Evolutionary conservation across 441 rosid genomes (phyloP).

Genomic region (Oxalis stricta): DNA sequence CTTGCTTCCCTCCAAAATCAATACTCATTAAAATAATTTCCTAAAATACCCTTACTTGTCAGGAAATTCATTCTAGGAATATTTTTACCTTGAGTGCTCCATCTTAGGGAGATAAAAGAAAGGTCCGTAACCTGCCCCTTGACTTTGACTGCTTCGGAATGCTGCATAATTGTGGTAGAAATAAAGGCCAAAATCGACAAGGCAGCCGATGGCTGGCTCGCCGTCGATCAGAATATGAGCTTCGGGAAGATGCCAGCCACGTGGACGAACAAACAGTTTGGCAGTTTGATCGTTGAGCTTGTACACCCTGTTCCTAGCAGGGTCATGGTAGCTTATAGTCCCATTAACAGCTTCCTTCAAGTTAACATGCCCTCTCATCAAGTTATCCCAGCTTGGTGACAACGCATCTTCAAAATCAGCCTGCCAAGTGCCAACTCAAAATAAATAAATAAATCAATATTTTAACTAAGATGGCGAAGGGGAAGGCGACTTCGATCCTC

Average conservation of each 20-base stretch:
- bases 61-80: too few relatives aligned
- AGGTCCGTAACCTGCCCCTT: conserved; percentile 75
- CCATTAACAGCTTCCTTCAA: conserved; percentile 82
- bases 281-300: conserved; percentile 73
- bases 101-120: conserved; percentile 92
- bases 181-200: conserved; percentile 80
- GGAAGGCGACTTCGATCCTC: too few relatives aligned
- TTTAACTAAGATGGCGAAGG: too few relatives aligned
- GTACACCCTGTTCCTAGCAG: conserved; percentile 62
- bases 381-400: conserved; percentile 90
- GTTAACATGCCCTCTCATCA: conserved; percentile 77
- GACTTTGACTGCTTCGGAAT: conserved; percentile 51
- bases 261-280: conserved; percentile 77
- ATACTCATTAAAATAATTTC: too few relatives aligned
- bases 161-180: conserved; percentile 63
- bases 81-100: conserved; percentile 72
- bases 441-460: too few relatives aligned
- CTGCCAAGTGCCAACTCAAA: too few relatives aligned
- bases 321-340: conserved; percentile 60
- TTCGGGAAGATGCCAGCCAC: conserved; percentile 94
- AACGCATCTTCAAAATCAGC: conserved; percentile 89
- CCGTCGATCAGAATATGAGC: conserved; percentile 76
- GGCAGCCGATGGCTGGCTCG: conserved; percentile 80
- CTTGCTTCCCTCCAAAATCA: conserved; percentile 83
- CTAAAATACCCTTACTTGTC: too few relatives aligned